A percentile compares a stretch with the other conserved stretches of the same genome.
These are phyloP conservation scores for Picochlorum sp. DNA, from an alignment of 139 green algal genomes.

Conservation along the genomic window DNA sequence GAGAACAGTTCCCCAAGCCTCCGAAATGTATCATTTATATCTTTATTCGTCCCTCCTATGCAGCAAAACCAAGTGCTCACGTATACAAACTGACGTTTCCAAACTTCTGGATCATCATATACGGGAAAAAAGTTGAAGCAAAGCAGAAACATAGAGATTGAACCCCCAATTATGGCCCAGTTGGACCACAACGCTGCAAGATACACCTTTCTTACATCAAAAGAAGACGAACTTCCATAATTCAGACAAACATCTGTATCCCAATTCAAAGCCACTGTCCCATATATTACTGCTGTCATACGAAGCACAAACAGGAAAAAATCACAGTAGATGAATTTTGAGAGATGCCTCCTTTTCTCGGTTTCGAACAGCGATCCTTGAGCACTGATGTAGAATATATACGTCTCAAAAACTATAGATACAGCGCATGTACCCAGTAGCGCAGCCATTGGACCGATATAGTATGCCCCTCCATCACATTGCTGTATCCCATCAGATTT, in stretches of 20 bases:
- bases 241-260: neutral
- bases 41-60: neutral
- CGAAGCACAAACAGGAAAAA: slow-evolving; percentile 3
- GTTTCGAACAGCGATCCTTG: slow-evolving; percentile 36
- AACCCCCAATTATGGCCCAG: neutral
- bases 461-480: slow-evolving; percentile 11
- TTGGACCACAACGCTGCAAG: neutral
- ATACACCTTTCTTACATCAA: neutral
- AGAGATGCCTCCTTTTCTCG: slow-evolving; percentile 8
- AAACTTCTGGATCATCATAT: slow-evolving; percentile 12
- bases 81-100: slow-evolving; percentile 26
- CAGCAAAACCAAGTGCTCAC: slow-evolving; percentile 22
- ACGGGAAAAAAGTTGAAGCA: slow-evolving; percentile 32
- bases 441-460: slow-evolving; percentile 11
- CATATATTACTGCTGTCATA: neutral
- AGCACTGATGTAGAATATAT: slow-evolving; percentile 12
- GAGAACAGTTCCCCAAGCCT: slow-evolving; percentile 23
- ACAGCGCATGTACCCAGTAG: slow-evolving; percentile 19
- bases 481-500: slow-evolving; percentile 2
- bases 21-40: neutral
- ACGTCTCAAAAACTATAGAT: slow-evolving; percentile 11
- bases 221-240: neutral
- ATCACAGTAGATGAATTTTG: slow-evolving; percentile 19
- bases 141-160: neutral
- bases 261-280: neutral